These are phyloP conservation scores for Styphnolobium japonicum DNA, from an alignment of 306 rosid species.

Conservation along the genomic window DNA sequence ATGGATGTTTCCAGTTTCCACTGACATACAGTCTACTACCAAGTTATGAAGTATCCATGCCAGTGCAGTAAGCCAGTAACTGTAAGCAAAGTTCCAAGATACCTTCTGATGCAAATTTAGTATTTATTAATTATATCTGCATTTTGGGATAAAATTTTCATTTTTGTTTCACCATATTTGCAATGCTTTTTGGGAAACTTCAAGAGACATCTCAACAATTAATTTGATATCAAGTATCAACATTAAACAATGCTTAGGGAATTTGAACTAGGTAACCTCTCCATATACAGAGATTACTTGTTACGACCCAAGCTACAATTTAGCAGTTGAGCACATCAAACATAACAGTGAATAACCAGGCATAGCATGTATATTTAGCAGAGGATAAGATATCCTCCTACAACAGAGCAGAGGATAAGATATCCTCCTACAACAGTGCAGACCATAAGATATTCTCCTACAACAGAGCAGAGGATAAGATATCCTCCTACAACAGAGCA, in stretches of 20 bases:
- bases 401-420: too few relatives aligned
- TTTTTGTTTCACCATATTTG: neutral
- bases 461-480: neutral
- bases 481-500: too few relatives aligned
- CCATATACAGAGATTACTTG: neutral
- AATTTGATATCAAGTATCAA: neutral
- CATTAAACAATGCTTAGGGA: neutral
- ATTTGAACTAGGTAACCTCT: neutral
- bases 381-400: too few relatives aligned
- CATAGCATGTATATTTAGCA: too few relatives aligned
- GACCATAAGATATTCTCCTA: too few relatives aligned
- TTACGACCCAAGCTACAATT: neutral
- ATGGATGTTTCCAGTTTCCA: neutral
- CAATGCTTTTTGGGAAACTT: neutral
- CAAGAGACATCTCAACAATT: neutral
- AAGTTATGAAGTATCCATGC: neutral
- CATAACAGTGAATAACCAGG: too few relatives aligned
- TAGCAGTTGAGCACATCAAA: too few relatives aligned
- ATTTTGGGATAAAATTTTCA: neutral
- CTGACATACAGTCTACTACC: neutral
- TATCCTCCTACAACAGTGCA: too few relatives aligned
- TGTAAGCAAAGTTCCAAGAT: neutral
- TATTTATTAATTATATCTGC: neutral
- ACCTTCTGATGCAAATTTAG: neutral
- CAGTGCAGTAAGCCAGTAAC: too few relatives aligned